phyloP scores from a whole-genome alignment of 805 yeast species.

The Metschnikowia koreensis region DNA sequence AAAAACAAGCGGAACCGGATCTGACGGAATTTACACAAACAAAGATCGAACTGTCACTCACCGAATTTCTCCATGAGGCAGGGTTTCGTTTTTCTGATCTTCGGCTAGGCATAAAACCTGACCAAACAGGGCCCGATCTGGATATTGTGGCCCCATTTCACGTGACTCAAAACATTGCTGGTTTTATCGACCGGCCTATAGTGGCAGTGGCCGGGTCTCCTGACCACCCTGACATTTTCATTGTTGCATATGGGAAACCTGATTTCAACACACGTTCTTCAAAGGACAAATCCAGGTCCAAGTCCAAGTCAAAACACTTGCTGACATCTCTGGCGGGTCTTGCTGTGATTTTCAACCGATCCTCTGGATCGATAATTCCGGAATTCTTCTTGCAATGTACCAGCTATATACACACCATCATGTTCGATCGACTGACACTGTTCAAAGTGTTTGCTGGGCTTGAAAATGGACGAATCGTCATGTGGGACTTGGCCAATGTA shows the following conservation, averaged over 20 bases:
- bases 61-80: neutral
- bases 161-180: slow-evolving; percentile 2
- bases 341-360: slow-evolving; percentile 35
- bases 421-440: slow-evolving; percentile 39
- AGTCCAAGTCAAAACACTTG: neutral
- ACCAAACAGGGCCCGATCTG: neutral
- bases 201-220: slow-evolving; percentile 10
- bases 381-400: slow-evolving; percentile 43
- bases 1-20: neutral
- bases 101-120: slow-evolving; percentile 14
- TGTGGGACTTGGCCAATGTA: slow-evolving; percentile 43
- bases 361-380: slow-evolving; percentile 19
- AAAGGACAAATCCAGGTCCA: neutral
- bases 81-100: slow-evolving; percentile 15
- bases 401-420: slow-evolving; percentile 37
- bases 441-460: slow-evolving; percentile 49
- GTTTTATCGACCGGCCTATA: slow-evolving; percentile 14
- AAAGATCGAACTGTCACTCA: slow-evolving; percentile 5
- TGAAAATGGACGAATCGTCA: slow-evolving; percentile 47
- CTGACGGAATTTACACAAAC: neutral
- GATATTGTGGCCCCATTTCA: slow-evolving; percentile 14
- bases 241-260: slow-evolving; percentile 16
- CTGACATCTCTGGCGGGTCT: slow-evolving; percentile 22
- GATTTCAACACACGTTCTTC: neutral
- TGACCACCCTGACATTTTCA: slow-evolving; percentile 13